Conservation (phyloP, 495 filamentous ascomycete species). For the Amorphotheca resinae region DNA sequence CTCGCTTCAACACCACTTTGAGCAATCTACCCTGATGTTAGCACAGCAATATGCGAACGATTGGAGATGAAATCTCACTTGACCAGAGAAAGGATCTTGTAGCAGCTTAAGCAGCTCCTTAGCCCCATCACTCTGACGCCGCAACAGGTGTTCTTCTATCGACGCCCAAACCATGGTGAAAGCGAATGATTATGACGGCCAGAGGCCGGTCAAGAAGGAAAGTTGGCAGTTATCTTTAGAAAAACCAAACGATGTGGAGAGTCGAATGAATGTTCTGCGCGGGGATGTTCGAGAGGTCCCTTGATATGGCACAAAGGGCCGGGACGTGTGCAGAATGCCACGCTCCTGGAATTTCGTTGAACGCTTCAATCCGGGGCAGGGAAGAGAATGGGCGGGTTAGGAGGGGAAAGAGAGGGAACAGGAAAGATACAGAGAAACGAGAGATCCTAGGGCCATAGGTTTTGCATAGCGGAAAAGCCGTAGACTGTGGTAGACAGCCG, state of each 20-base stretch:
- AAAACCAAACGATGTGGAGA: too few relatives aligned
- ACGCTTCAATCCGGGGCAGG: neutral
- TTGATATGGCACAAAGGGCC: neutral
- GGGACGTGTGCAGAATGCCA: neutral
- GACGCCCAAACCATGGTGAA: constrained; percentile 9
- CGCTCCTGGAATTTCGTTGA: neutral
- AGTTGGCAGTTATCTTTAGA: too few relatives aligned
- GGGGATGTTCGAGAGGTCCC: neutral
- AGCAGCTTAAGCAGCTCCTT: constrained; percentile 26
- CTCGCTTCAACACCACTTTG: constrained; percentile 62
- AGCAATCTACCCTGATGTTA: constrained; percentile 20
- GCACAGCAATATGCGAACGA: constrained; percentile 3
- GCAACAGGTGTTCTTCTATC: constrained; percentile 1
- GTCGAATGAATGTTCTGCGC: neutral
- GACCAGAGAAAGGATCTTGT: constrained; percentile 34
- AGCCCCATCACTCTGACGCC: constrained; percentile 8
- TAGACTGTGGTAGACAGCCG: constrained; percentile 1
- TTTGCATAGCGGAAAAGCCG: constrained; percentile 5
- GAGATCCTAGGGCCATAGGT: neutral
- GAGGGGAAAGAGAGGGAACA: neutral
- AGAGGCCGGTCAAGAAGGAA: constrained; percentile 14
- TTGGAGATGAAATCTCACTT: constrained; percentile 22
- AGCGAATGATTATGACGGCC: constrained; percentile 19
- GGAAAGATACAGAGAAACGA: neutral
- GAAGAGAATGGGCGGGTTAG: neutral